A percentile compares a stretch with the other conserved stretches of the same genome.
Conservation (phyloP, 441 rosid genomes). For the Gossypium aridum region DNA sequence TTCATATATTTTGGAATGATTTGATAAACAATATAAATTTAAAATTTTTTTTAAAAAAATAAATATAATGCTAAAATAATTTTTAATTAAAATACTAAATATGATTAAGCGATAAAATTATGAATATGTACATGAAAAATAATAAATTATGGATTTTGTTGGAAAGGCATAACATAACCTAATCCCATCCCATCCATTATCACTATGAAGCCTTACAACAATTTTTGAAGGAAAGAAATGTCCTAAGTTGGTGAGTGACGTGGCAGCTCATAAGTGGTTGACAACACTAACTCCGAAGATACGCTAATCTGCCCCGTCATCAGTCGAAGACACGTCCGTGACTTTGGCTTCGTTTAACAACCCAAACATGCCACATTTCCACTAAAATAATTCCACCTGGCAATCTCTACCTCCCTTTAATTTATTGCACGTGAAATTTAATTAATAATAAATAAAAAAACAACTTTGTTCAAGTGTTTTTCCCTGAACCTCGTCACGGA, state of each 20-base stretch:
- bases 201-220: too few relatives aligned
- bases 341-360: constrained; percentile 23
- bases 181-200: not conserved
- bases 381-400: constrained; percentile 30
- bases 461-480: not conserved
- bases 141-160: too few relatives aligned
- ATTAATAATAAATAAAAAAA: not conserved
- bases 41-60: accelerated
- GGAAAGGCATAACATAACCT: not conserved
- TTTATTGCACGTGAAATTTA: not conserved
- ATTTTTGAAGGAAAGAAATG: constrained; percentile 17
- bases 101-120: too few relatives aligned
- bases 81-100: too few relatives aligned
- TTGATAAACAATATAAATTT: accelerated
- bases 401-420: constrained; percentile 13
- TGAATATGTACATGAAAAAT: too few relatives aligned
- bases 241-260: constrained; percentile 8
- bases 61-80: too few relatives aligned
- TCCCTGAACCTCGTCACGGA: not conserved
- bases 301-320: constrained; percentile 21
- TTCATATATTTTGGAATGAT: too few relatives aligned
- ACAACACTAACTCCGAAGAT: constrained; percentile 5
- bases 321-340: constrained; percentile 28
- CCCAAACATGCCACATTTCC: constrained; percentile 37
- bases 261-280: constrained; percentile 7